Evolutionary conservation across 2,329 filamentous ascomycete species (phyloP).

Genomic region (Aureobasidium sp.): DNA sequence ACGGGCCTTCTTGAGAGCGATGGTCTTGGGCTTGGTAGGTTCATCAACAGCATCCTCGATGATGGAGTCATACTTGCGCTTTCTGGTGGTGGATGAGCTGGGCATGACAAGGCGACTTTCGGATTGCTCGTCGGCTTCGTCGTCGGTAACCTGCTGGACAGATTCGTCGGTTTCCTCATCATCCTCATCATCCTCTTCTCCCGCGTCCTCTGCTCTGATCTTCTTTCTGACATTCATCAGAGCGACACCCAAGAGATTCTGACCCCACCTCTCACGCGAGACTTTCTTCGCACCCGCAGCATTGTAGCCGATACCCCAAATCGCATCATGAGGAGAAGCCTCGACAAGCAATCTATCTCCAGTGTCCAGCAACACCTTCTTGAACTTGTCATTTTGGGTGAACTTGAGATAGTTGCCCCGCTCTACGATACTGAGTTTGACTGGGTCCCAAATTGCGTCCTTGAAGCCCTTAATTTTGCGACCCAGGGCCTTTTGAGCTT

Average conservation of each 20-base stretch:
- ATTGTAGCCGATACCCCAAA: slow-evolving; percentile 59
- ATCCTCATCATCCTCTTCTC: background rate
- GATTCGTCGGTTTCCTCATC: background rate
- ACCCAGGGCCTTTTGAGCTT: slow-evolving; percentile 45
- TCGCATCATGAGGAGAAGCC: slow-evolving; percentile 45
- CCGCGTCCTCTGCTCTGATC: slow-evolving; percentile 35
- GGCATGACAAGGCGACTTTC: background rate
- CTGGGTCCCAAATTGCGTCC: slow-evolving; percentile 41
- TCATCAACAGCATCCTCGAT: background rate
- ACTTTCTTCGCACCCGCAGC: slow-evolving; percentile 38
- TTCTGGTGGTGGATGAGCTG: background rate
- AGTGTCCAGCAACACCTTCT: slow-evolving; percentile 45
- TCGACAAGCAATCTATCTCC: slow-evolving; percentile 54
- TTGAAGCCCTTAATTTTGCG: slow-evolving; percentile 47
- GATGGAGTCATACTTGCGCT: background rate
- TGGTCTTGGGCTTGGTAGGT: background rate
- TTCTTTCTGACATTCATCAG: slow-evolving; percentile 50
- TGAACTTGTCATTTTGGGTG: slow-evolving; percentile 35
- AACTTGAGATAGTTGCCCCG: slow-evolving; percentile 54
- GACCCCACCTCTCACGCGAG: slow-evolving; percentile 47
- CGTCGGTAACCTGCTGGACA: background rate
- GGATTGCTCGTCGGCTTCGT: background rate
- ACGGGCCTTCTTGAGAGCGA: background rate
- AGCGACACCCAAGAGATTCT: slow-evolving; percentile 56
- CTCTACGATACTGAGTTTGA: slow-evolving; percentile 47